Base-by-base conservation (phyloP, 495 filamentous ascomycete species). In the Trichodelitschia bisporula region DNA sequence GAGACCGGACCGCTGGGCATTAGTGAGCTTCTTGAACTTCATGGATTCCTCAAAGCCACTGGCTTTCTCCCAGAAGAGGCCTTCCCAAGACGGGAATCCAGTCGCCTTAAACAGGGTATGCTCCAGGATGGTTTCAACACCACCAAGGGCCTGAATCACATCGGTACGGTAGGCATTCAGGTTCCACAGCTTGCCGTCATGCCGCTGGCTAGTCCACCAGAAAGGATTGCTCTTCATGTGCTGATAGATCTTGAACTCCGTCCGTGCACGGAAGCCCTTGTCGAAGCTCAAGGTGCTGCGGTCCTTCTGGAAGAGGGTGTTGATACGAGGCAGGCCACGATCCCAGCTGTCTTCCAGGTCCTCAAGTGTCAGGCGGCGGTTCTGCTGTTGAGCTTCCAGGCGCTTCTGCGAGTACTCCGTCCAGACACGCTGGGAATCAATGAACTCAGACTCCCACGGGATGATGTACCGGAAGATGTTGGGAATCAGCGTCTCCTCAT, bases 401-500 rank as follows among this genome's bases (percentile, higher is more conserved):
- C 89, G 72, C 58, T 99, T 99, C 54, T 95, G 89, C 4, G 84
- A 91, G 45, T 99, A 99, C 40, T 99, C 89, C 28, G 83, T 93
- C 89, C 89, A 99, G 1, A 99, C 89, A 36, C 86, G 73, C 42
- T 93, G 89, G 8, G 84, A 93, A 42, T 99, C 86, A 43, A 93
- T 92, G 55, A 99, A 99, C 44, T 99, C 89, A 17, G 84, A 79
- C 47, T 95, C 89, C 89, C 89, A 99, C 2, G 89, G 84, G 39
- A 95, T 91, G 51, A 99, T 99, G 56, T 99, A 99, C 26, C 89
- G 75, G 69, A 93, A 93, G 45, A 99, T 99, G 46, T 95, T 95
- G 0, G 89, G 89, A 33, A 99, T 99, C 31, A 99, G 53, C 0
- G 90, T 95, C 49, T 95, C 89, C 43, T 92, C 89, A 38, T 93